Conservation (phyloP, 306 rosid genomes). For the Notholithocarpus densiflorus region DNA sequence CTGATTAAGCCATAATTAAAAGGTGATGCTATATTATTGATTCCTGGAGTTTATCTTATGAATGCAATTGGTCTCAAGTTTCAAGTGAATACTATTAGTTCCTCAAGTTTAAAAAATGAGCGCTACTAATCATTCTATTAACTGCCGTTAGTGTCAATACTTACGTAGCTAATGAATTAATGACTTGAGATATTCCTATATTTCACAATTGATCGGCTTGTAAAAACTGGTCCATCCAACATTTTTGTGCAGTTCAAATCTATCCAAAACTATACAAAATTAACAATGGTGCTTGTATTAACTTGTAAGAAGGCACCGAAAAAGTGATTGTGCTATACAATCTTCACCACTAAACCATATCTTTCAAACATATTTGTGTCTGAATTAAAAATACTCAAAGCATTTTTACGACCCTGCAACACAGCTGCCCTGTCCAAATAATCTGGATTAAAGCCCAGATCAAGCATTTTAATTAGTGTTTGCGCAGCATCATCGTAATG, state of each 20-base stretch:
- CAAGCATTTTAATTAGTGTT: slow-evolving; percentile 76
- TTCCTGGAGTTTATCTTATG: no score
- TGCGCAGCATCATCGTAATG: slow-evolving; percentile 83
- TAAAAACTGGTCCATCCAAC: slow-evolving; percentile 20
- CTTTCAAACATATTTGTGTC: background rate
- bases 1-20: no score
- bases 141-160: no score
- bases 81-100: no score
- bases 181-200: background rate
- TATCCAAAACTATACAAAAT: slow-evolving; percentile 47
- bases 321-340: slow-evolving; percentile 23
- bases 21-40: no score
- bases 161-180: no score
- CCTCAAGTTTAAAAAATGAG: no score
- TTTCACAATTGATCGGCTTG: slow-evolving; percentile 14
- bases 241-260: background rate
- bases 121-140: no score
- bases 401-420: slow-evolving; percentile 75
- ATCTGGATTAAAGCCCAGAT: slow-evolving; percentile 65
- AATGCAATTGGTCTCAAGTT: no score
- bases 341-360: slow-evolving; percentile 1
- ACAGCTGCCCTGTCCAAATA: slow-evolving; percentile 83
- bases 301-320: background rate
- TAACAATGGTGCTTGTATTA: slow-evolving; percentile 8
- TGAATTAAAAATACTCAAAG: slow-evolving; percentile 37